These are phyloP conservation scores for Erodium maritimum DNA, from an alignment of 345 rosid genomes.

Conservation along the genomic window DNA sequence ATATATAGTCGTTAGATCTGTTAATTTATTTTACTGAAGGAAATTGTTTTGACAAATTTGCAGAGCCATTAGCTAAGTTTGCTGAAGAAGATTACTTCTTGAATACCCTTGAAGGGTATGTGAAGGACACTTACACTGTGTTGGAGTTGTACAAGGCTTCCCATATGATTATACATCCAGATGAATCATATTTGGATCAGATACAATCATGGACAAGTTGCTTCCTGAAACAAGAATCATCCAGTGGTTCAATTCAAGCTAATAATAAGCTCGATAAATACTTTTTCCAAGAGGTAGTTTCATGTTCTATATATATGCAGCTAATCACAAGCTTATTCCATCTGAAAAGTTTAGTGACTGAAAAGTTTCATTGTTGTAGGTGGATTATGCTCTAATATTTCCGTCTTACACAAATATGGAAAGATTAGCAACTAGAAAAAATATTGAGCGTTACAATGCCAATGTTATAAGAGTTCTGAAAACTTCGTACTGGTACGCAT, in stretches of 20 bases:
- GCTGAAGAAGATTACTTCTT: constrained; percentile 41
- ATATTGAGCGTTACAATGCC: constrained; percentile 25
- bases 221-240: constrained; percentile 37
- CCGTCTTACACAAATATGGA: constrained; percentile 44
- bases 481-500: constrained; percentile 41
- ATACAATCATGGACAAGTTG: constrained; percentile 43
- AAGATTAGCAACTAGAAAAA: constrained; percentile 46
- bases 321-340: not conserved
- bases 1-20: not conserved
- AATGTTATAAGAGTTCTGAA: constrained; percentile 38
- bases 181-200: constrained; percentile 37
- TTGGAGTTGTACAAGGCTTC: constrained; percentile 63
- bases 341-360: not conserved
- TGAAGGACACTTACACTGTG: constrained; percentile 34
- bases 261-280: constrained; percentile 16
- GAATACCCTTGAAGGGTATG: constrained; percentile 40
- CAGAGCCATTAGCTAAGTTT: constrained; percentile 44
- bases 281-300: not conserved
- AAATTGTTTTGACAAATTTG: constrained; percentile 6
- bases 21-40: no score
- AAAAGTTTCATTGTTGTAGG: constrained; percentile 28
- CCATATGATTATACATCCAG: constrained; percentile 33
- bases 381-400: constrained; percentile 45
- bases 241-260: constrained; percentile 22
- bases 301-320: not conserved